Evolutionary conservation across 1,284 basidiomycete genomes (phyloP), one percentile per base, ranked within the genome.

Genomic region (Prillingera fragicola): DNA sequence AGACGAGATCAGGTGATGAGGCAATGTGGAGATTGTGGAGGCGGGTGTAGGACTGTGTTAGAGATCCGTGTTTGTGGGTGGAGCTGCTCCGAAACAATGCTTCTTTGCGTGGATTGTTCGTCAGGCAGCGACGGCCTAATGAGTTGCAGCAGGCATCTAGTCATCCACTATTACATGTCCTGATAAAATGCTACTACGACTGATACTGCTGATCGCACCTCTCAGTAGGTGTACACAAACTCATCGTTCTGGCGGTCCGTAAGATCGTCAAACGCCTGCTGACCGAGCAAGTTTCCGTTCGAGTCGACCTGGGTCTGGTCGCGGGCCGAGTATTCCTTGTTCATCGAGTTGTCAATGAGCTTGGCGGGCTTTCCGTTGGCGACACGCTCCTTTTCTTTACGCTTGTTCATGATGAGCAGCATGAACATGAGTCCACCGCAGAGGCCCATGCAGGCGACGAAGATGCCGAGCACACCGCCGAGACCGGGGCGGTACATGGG

Each of bases 311-410:
- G 12, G 3, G 37, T 42, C 22, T 13, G 34, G 28, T 40, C 55
- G 35, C 59, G 56, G 17, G 41, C 42, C 13, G 33, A 33, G 45
- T 47, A 50, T 23, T 32, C 22, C 36, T 37, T 45, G 37, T 54
- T 51, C 60, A 67, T 65, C 5, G 64, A 67, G 6, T 44, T 32
- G 44, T 69, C 65, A 33, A 45, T 29, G 14, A 69, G 46, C 56
- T 65, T 63, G 44, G 61, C 61, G 0, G 68, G 65, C 50, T 67
- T 65, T 24, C 69, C 69, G 34, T 63, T 46, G 10, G 45, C 45
- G 33, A 62, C 60, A 25, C 68, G 63, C 27, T 56, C 42, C 23
- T 49, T 48, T 49, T 62, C 63, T 45, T 69, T 65, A 21, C 43
- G 49, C 52, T 53, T 55, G 62, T 69, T 69, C 43, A 63, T 43